Evolutionary conservation across 2,329 filamentous ascomycete species (phyloP).

Genomic region (Cladosporium sp.): DNA sequence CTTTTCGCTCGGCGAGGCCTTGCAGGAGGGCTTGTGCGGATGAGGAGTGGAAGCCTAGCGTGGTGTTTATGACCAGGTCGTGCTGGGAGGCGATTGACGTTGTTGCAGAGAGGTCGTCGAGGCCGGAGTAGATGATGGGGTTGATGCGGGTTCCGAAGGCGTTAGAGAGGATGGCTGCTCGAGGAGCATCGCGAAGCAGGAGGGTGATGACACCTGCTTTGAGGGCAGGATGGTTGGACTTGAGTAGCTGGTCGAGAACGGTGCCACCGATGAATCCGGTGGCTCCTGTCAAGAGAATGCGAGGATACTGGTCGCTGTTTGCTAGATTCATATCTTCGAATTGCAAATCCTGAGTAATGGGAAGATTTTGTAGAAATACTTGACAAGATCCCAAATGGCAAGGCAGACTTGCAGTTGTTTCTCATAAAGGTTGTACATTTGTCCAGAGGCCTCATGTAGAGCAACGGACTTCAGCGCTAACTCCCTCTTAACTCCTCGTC

Average conservation of each 20-base stretch:
- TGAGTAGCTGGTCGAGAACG: slow-evolving; percentile 13
- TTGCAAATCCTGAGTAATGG: too few species aligned
- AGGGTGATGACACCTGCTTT: slow-evolving; percentile 11
- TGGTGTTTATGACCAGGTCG: slow-evolving; percentile 40
- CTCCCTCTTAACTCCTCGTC: too few species aligned
- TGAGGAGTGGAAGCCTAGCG: slow-evolving; percentile 35
- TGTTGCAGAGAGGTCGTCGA: slow-evolving; percentile 20
- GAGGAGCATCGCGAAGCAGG: slow-evolving; percentile 14
- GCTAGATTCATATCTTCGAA: too few species aligned
- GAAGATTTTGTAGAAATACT: too few species aligned
- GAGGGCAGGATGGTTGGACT: slow-evolving; percentile 10
- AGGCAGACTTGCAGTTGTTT: too few species aligned
- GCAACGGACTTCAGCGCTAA: too few species aligned
- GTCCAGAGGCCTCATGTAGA: too few species aligned
- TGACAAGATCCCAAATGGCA: too few species aligned
- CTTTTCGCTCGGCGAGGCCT: slow-evolving; percentile 39
- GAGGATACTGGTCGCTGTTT: not conserved
- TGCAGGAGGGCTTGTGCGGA: slow-evolving; percentile 40
- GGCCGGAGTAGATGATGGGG: slow-evolving; percentile 16
- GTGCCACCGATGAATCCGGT: slow-evolving; percentile 18
- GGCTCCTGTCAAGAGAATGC: slow-evolving; percentile 17
- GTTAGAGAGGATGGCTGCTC: slow-evolving; percentile 4
- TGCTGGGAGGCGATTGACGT: slow-evolving; percentile 14
- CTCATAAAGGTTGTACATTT: too few species aligned
- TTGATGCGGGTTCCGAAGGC: slow-evolving; percentile 15